These are phyloP conservation scores for Flaveria linearis DNA, from an alignment of 129 eudicot species.

Conservation along the genomic window DNA sequence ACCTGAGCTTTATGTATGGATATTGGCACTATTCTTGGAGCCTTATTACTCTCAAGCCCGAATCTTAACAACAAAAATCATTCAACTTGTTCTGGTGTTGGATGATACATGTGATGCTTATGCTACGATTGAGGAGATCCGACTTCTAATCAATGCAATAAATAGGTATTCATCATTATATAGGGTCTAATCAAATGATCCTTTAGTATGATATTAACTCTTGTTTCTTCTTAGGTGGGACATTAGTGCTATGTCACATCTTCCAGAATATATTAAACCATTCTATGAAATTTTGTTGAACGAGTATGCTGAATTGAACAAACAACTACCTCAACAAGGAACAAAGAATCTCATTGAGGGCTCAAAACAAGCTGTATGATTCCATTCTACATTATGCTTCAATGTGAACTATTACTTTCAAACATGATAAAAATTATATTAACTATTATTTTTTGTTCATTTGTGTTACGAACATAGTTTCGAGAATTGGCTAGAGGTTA, in stretches of 20 bases:
- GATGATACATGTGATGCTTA: neutral
- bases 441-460: neutral
- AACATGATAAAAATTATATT: neutral
- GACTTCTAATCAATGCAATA: neutral
- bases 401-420: neutral
- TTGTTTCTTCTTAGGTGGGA: slow-evolving; percentile 1
- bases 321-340: neutral
- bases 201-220: neutral
- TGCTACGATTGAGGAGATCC: neutral
- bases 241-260: neutral
- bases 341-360: neutral
- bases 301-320: neutral
- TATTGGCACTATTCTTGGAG: neutral
- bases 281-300: neutral
- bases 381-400: neutral
- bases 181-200: neutral
- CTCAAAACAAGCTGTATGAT: slow-evolving; percentile 17
- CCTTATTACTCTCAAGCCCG: neutral
- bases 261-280: neutral
- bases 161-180: neutral
- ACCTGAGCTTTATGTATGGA: neutral
- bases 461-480: neutral
- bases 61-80: neutral
- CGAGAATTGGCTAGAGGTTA: neutral
- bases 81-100: neutral